These are phyloP conservation scores for Gymnopilus dilepis DNA, from an alignment of 768 basidiomycete genomes.

Conservation along the genomic window DNA sequence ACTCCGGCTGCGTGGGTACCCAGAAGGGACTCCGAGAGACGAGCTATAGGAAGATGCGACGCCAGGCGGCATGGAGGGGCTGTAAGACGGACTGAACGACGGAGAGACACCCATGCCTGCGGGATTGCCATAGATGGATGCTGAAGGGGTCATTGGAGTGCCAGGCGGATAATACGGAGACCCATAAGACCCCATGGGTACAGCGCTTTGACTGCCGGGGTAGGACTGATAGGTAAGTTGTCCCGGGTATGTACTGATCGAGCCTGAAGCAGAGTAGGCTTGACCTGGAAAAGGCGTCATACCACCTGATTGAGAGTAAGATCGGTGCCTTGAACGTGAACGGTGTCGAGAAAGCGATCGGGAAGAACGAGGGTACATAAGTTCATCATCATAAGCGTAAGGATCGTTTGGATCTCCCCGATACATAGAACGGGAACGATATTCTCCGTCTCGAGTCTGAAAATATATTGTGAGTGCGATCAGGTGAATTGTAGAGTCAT, in stretches of 20 bases:
- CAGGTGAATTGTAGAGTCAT: not conserved
- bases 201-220: conserved; percentile 25
- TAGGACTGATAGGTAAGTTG: conserved; percentile 27
- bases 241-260: conserved; percentile 27
- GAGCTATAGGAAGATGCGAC: conserved; percentile 32
- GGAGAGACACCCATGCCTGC: conserved; percentile 25
- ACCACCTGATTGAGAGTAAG: conserved; percentile 31
- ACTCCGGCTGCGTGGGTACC: conserved; percentile 33
- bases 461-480: conserved; percentile 7
- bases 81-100: conserved; percentile 18
- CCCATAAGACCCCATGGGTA: conserved; percentile 27
- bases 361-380: conserved; percentile 30
- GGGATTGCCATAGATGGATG: conserved; percentile 28
- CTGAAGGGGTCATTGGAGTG: conserved; percentile 14
- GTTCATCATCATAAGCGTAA: conserved; percentile 44
- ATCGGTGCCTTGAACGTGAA: conserved; percentile 38
- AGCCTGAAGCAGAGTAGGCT: conserved; percentile 27
- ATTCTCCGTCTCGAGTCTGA: conserved; percentile 44
- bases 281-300: conserved; percentile 28
- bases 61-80: conserved; percentile 28
- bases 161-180: conserved; percentile 29
- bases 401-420: conserved; percentile 39
- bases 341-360: conserved; percentile 39
- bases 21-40: conserved; percentile 32
- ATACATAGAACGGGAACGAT: conserved; percentile 39